A percentile compares a stretch with the other conserved stretches of the same genome.
These are phyloP conservation scores for Rhizopus arrhizus DNA, from an alignment of 371 early-diverging fungal genomes.

Conservation along the genomic window DNA sequence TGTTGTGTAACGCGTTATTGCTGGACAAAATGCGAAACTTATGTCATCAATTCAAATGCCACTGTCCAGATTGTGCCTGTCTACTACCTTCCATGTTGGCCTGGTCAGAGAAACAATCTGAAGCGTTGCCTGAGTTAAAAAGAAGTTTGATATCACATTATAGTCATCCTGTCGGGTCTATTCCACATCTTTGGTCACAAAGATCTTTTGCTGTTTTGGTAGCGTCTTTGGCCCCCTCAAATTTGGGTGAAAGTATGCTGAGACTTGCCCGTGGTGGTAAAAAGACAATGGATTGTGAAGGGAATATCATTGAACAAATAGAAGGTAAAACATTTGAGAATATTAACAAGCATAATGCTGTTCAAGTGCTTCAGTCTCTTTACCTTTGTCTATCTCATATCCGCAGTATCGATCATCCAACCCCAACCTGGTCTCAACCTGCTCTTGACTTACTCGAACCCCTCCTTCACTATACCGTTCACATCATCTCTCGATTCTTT, in stretches of 20 bases:
- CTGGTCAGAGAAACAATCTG: constrained; percentile 39
- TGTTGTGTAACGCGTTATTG: constrained; percentile 26
- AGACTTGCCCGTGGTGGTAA: constrained; percentile 10
- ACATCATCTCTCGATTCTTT: constrained; percentile 39
- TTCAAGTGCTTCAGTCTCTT: constrained; percentile 43
- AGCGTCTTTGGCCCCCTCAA: constrained; percentile 19
- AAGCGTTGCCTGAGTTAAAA: constrained; percentile 27
- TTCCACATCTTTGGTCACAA: constrained; percentile 43
- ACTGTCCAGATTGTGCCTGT: constrained; percentile 41
- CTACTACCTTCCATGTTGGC: constrained; percentile 51
- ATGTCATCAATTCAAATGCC: constrained; percentile 49
- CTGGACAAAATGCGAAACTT: constrained; percentile 34
- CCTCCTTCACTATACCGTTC: constrained; percentile 36
- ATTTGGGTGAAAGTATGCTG: constrained; percentile 10
- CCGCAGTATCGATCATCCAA: constrained; percentile 40
- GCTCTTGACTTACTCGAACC: constrained; percentile 36
- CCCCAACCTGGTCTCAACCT: constrained; percentile 44
- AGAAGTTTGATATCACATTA: constrained; percentile 30
- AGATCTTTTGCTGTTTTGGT: constrained; percentile 41
- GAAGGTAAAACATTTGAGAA: constrained; percentile 25
- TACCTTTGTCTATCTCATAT: constrained; percentile 46
- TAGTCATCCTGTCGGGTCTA: constrained; percentile 39
- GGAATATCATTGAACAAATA: constrained; percentile 24
- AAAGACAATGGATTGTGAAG: neutral
- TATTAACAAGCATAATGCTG: constrained; percentile 46